Evolutionary conservation across 176 grass and related monocot genomes (phyloP).

Genomic region (Coix lacrymajobi): DNA sequence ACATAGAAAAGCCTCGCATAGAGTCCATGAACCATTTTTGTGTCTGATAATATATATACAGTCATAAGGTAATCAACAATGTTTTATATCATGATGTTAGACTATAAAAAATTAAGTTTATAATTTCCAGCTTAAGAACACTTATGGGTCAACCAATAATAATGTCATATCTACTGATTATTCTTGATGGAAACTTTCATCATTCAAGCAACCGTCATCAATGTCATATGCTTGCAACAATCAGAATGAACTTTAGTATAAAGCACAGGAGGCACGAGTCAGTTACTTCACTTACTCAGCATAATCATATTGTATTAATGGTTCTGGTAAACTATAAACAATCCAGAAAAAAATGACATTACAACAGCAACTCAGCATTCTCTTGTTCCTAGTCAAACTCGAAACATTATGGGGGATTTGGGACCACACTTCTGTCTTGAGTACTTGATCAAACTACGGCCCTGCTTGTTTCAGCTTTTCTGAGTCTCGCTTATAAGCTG

Average conservation of each 20-base stretch:
- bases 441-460: background rate
- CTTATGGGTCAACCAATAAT: background rate
- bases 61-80: background rate
- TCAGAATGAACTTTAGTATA: background rate
- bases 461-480: too few species aligned
- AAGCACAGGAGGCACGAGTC: background rate
- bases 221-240: background rate
- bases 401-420: background rate
- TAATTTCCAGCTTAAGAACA: background rate
- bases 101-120: background rate
- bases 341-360: background rate
- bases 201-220: background rate
- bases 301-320: background rate
- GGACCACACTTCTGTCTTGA: background rate
- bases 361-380: background rate
- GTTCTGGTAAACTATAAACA: background rate
- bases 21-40: background rate
- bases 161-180: background rate
- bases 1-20: background rate
- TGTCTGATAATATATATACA: background rate
- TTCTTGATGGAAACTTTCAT: background rate
- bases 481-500: too few species aligned
- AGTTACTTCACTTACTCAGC: background rate
- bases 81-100: background rate
- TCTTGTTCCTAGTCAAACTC: background rate